These are phyloP conservation scores for Nannizziopsis barbatae DNA, from an alignment of 2,329 filamentous ascomycete genomes.

Conservation along the genomic window DNA sequence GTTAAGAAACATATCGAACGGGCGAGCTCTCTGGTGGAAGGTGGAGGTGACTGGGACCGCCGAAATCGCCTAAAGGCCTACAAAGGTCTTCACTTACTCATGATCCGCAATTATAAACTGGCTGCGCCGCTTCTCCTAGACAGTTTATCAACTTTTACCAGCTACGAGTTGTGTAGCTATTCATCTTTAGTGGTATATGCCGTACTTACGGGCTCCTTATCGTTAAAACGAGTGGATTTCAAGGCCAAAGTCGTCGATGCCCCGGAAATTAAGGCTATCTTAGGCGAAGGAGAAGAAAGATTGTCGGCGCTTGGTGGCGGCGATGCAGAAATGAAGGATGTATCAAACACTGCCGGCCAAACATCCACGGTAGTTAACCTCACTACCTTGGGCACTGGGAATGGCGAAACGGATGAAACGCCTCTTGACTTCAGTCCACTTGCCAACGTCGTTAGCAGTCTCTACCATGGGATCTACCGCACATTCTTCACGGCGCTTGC, in stretches of 20 bases:
- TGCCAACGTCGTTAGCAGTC: conserved; percentile 73
- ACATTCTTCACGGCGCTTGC: conserved; percentile 85
- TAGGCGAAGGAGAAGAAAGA: conserved; percentile 82
- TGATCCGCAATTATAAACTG: conserved; percentile 76
- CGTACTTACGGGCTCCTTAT: conserved; percentile 85
- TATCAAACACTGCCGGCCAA: conserved; percentile 30
- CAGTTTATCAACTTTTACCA: conserved; percentile 94
- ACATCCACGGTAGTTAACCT: conserved; percentile 72
- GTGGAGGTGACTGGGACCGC: conserved; percentile 95
- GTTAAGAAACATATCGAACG: conserved; percentile 92
- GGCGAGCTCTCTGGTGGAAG: conserved; percentile 79
- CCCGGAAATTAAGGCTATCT: conserved; percentile 93
- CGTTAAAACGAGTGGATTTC: conserved; percentile 93
- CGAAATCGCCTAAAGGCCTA: conserved; percentile 98
- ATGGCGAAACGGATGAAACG: conserved; percentile 64
- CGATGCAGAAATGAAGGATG: conserved; percentile 65
- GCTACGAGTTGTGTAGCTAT: conserved; percentile 96
- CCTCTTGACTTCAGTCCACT: conserved; percentile 83
- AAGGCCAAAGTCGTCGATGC: conserved; percentile 98
- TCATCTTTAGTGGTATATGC: conserved; percentile 90
- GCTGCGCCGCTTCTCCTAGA: conserved; percentile 90
- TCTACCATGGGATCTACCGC: conserved; percentile 91
- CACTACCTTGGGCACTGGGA: conserved; percentile 62
- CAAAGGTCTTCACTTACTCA: conserved; percentile 86
- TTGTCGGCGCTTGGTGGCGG: conserved; percentile 64